Conservation (phyloP, 352 stramenopile genomes). For the Plasmopara muralis region DNA sequence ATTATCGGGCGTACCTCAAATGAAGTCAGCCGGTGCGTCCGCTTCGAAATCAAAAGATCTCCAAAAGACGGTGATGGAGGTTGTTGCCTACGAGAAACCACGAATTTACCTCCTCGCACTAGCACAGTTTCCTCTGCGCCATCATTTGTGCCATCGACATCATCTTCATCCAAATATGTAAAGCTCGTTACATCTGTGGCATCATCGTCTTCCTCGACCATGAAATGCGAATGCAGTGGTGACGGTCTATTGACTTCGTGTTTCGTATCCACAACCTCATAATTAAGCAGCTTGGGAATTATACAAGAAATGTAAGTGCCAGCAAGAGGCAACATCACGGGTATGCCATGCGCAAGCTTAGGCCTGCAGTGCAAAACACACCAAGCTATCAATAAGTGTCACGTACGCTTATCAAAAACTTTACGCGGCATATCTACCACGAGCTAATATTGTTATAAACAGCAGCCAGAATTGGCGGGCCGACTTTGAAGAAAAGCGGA, state of each 20-base stretch:
- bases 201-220: slow-evolving; percentile 43
- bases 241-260: slow-evolving; percentile 29
- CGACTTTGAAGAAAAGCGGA: slow-evolving; percentile 74
- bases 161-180: slow-evolving; percentile 31
- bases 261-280: slow-evolving; percentile 32
- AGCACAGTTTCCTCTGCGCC: slow-evolving; percentile 23
- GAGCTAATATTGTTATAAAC: slow-evolving; percentile 65
- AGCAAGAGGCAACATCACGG: slow-evolving; percentile 53
- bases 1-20: slow-evolving; percentile 40
- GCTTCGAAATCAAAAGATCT: slow-evolving; percentile 61
- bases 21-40: slow-evolving; percentile 34
- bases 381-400: not conserved
- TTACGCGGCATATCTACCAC: slow-evolving; percentile 32
- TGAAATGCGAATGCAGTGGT: slow-evolving; percentile 46
- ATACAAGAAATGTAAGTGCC: slow-evolving; percentile 74
- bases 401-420: not conserved
- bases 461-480: slow-evolving; percentile 54
- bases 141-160: slow-evolving; percentile 2
- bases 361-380: slow-evolving; percentile 33
- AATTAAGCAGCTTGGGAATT: slow-evolving; percentile 59
- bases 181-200: slow-evolving; percentile 23
- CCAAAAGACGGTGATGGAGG: slow-evolving; percentile 58
- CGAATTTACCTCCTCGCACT: slow-evolving; percentile 42
- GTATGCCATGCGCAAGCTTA: slow-evolving; percentile 33
- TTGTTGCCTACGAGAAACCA: slow-evolving; percentile 27